Base-by-base conservation (phyloP, 2,329 filamentous ascomycete genomes). In the Ophiostoma angusticollis region DNA sequence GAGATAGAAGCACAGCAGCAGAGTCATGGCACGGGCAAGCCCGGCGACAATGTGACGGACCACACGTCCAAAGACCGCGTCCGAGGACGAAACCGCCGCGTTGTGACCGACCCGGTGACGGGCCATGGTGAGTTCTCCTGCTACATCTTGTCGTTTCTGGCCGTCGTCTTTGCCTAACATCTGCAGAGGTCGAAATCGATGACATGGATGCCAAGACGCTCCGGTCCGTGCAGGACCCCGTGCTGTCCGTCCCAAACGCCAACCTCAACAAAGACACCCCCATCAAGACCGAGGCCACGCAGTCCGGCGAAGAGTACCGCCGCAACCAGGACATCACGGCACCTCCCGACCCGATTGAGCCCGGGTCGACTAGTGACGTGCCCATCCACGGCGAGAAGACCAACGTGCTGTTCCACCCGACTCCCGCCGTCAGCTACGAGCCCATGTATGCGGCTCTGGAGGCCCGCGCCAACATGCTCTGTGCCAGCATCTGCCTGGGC, bases 371-470 rank as follows among this genome's bases (percentile, higher is more conserved):
- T 0, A 87, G 84, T 19, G 91, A 96, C 58, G 86, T 96, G 1
- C 91, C 91, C 3, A 93, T 96, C 42, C 83, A 87, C 54, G 89
- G 87, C 52, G 89, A 96, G 56, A 95, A 91, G 70, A 96, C 91
- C 4, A 95, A 94, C 46, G 79, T 96, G 14, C 70, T 95, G 22
- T 96, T 96, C 59, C 89, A 95, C 58, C 89, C 91, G 13, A 96
- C 89, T 0, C 89, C 89, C 0, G 82, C 81, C 0, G 73, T 94
- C 48, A 85, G 80, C 62, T 94, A 85, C 54, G 84, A 93, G 58
- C 85, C 87, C 5, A 93, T 86, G 72, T 95, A 83, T 55, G 72
- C 68, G 16, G 60, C 73, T 11, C 59, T 95, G 42, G 85, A 96
- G 60, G 73, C 74, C 47, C 74, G 79, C 9, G 83, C 80, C n/a